Base-by-base conservation (phyloP, 164 flowering plant species). In the Tetracentron sinense region DNA sequence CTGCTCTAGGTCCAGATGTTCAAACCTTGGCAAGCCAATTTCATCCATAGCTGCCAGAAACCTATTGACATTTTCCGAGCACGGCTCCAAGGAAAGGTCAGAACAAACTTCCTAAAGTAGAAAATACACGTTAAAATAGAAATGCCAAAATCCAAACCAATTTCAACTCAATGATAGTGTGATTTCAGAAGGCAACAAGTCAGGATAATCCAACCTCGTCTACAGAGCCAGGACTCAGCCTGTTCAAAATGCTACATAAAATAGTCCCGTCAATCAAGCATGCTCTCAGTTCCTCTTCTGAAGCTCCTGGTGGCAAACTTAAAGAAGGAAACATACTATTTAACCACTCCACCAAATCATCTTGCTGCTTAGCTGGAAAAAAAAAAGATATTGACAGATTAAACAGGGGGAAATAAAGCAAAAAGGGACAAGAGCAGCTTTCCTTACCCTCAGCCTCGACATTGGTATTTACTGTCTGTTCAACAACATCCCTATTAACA, bases 11-110 rank as follows among this genome's bases (percentile, higher is more conserved):
- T 89, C 90, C 54, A 76, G 74, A 6, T 56, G n/a, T 31, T 78
- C 81, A 75, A 92, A 92, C 62, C 77, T 72, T 31, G 88, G 96
- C 66, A 92, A 69, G 26, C 86, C 87, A 82, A 85, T 78, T 66
- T 79, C 82, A 62, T 79, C 79, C 78, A 87, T 73, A 27, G 85
- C 83, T 25, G 73, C 71, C 51, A 92, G 66, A 78, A 89, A 87
- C 69, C 78, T 81, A 44, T 71, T 70, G 25, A 85, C 60, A 29
- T 72, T 82, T 46, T 68, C 78, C 56, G 60, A 50, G 22, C 54
- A 59, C 22, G 73, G 61, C 58, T 77, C 69, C 22, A 70, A 50
- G 54, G 77, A 57, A 26, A 42, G 62, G 59, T 20, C 68, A 6
- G 74, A 69, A 66, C 46, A 60, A 17, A 62, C 71, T 50, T 29